Evolutionary conservation across 176 grass and related monocot species (phyloP), one percentile per base, ranked within the genome.

Genomic region (Musa beccarii): DNA sequence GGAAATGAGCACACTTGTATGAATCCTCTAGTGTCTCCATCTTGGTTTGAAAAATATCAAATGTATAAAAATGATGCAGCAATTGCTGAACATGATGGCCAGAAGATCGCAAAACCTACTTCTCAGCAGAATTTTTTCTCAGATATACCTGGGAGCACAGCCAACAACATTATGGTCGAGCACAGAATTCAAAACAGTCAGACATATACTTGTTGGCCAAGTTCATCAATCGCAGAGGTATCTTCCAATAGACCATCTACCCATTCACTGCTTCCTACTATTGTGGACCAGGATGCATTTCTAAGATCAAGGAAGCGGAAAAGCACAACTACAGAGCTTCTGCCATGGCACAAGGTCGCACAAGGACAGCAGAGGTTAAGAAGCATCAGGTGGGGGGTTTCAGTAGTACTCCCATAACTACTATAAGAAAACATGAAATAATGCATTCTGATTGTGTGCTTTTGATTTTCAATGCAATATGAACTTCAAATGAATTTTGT

Each of bases 331-430:
- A 15, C 66, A 66, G 21, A 63, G 34, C 34, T 43, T 73, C 9
- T 86, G 62, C 75, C 84, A 20, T 85, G 83, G 83, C 74, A 53
- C 49, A 85, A 63, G 78, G n/a, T 65, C 12, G 53, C 76, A 13
- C 34, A 55, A 61, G 53, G 74, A 23, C 54, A 74, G 23, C 79
- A 66, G 62, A 78, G 66, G 25, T 66, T 51, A 43, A 11, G 14
- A 59, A 78, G 25, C 56, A 68, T 80, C 55, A 86, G 84, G 84
- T 86, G 59, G 71, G 71, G 56, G n/a, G 34, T 43, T 43, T 43
- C 34, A 43, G 34, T 43, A 6, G 34, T 43, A 43, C 34, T 43
- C 34, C 34, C 34, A 43, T 43, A 43, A 43, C 34, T 43, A 43
- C 34, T 43, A 43, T 43, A 43, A 43, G 34, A 43, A 43, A 43